Base-by-base conservation (phyloP, 305 asterid genomes). In the Solanum chacoense region DNA sequence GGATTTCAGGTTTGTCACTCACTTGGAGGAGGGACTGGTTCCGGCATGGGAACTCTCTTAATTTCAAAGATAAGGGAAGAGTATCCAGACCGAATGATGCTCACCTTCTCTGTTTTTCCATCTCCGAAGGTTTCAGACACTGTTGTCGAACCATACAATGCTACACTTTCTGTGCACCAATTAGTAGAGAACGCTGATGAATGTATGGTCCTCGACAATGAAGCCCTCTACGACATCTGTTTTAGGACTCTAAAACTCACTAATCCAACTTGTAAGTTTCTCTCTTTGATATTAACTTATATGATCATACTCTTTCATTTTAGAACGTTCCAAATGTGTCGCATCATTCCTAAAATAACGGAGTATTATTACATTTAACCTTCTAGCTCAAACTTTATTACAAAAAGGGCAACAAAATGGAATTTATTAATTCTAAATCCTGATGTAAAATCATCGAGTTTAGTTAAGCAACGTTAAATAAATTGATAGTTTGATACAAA, bases 11-110 rank as follows among this genome's bases (percentile, higher is more conserved):
- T 87, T 75, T 87, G 89, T 35, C 89, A 87, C 40, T 87, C 89
- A 6, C 85, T 87, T 12, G 89, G 89, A 34, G 89, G 89, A 5
- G 89, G 89, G 7, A 87, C 89, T 50, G 89, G 89, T 29, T 87
- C 89, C 7, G 89, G 89, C 26, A 87, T 87, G 89, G 89, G 89
- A 11, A 87, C 89, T 13, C 89, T 87, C 3, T 87, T 87, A 73
- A 87, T 87, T 29, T 87, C 89, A 59, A 87, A 87, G 85, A 75
- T 87, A 31, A 42, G 89, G 75, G 89, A 87, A 50, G 89, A 87
- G 59, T 87, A 87, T 76, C 89, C 89, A 55, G 89, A 87, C 24
- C 36, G 86, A 87, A 87, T 87, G 89, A 87, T 87, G 89, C 89
- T 87, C 32, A 87, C 89, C 20, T 87, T 87, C 89, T 87, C 89